phyloP scores from a whole-genome alignment of 768 basidiomycete genomes.

The Rossbeevera mucosa region DNA sequence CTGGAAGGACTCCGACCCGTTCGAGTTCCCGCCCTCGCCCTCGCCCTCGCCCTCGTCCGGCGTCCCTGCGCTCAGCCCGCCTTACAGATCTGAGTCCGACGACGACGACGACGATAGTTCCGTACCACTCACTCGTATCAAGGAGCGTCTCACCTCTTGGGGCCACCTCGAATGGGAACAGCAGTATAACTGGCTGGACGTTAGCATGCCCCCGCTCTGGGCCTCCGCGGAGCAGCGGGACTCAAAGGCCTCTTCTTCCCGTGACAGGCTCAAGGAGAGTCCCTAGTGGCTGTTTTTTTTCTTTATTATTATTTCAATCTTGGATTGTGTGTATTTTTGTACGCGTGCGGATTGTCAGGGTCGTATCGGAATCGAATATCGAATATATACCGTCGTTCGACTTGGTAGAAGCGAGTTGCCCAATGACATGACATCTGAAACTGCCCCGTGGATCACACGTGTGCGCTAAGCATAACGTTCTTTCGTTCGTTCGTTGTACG shows the following conservation, averaged over 20 bases:
- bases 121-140: constrained; percentile 13
- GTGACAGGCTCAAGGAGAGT: neutral
- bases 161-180: neutral
- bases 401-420: neutral
- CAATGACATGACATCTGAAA: neutral
- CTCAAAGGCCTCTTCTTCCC: neutral
- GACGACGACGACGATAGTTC: too few species aligned
- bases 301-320: neutral
- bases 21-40: constrained; percentile 9
- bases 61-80: constrained; percentile 14
- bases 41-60: constrained; percentile 17
- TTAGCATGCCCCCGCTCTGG: neutral
- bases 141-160: constrained; percentile 4
- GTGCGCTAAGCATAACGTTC: neutral
- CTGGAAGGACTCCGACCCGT: constrained; percentile 17
- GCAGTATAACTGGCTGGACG: neutral
- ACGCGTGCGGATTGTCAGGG: neutral
- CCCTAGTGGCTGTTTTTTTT: neutral
- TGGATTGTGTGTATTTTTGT: neutral
- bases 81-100: constrained; percentile 7
- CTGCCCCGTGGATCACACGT: neutral
- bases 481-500: neutral
- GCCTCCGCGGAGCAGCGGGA: neutral
- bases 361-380: too few species aligned
- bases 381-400: too few species aligned